These are phyloP conservation scores for Hemileccinum rubropunctum DNA, from an alignment of 768 basidiomycete species.

Conservation along the genomic window DNA sequence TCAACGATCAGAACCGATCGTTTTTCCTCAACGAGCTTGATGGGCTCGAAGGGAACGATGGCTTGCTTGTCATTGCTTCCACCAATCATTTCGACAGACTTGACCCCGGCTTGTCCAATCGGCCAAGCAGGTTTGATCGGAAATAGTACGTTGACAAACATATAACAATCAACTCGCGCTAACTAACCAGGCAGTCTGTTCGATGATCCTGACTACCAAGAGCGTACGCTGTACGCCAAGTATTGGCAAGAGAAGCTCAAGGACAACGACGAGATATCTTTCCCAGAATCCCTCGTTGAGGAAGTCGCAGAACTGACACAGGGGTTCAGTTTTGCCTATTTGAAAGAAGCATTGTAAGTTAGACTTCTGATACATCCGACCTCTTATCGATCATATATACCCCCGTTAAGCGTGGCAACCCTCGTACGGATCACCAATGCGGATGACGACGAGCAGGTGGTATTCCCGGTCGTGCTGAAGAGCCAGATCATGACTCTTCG, in stretches of 20 bases:
- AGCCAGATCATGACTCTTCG: constrained; percentile 59
- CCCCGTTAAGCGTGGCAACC: constrained; percentile 56
- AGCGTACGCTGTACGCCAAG: constrained; percentile 62
- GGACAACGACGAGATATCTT: constrained; percentile 57
- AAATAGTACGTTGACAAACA: constrained; percentile 60
- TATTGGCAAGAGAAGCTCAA: constrained; percentile 83
- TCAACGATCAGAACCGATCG: constrained; percentile 74
- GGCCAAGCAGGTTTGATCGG: constrained; percentile 83
- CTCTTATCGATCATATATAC: background rate
- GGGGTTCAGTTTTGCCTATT: constrained; percentile 80
- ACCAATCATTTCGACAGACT: constrained; percentile 84
- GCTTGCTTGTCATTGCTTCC: constrained; percentile 71
- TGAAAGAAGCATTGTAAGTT: constrained; percentile 87
- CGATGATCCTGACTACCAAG: constrained; percentile 62
- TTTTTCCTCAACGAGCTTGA: constrained; percentile 90
- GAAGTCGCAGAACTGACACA: constrained; percentile 59
- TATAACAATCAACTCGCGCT: background rate
- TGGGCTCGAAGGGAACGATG: constrained; percentile 77
- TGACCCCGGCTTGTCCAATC: constrained; percentile 70
- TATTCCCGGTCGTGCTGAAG: constrained; percentile 53
- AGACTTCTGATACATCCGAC: background rate
- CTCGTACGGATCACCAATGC: constrained; percentile 62
- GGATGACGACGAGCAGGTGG: constrained; percentile 44
- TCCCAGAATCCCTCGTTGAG: constrained; percentile 62
- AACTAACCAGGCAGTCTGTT: constrained; percentile 49